Evolutionary conservation across 1,284 basidiomycete genomes (phyloP), one percentile per base, ranked within the genome.

Genomic region (Papiliotrema laurentii): DNA sequence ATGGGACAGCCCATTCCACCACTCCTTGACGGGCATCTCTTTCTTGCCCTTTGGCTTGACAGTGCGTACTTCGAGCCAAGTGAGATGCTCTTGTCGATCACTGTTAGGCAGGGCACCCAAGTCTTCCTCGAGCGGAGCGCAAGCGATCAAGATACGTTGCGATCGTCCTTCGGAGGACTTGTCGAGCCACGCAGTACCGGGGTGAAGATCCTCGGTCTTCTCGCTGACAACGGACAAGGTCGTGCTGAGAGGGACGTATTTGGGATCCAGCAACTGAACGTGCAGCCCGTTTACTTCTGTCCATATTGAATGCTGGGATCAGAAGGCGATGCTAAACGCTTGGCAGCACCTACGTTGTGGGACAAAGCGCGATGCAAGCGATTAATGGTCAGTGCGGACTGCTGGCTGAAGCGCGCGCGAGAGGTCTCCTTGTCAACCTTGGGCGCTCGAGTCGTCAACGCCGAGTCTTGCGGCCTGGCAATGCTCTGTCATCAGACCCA

Each of bases 281-380:
- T 46, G 39, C 3, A 38, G 37, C n/a, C 46, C 55, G 16, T 41
- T 21, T 5, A 59, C 24, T 9, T 53, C 49, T 0, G 69, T 69
- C 72, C 70, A 73, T 0, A 74, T 51, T 3, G 69, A 67, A 38
- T 64, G 50, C 69, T 72, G 31, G 18, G 4, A 41, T 34, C 7
- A 38, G 27, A 16, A 4, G 2, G 25, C 30, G 16, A 11, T 25
- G 16, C n/a, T 31, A n/a, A 22, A 14, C 4, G 31, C 2, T 27
- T 7, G 16, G 4, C n/a, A 21, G 36, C 6, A 59, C 71, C 30
- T 51, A 85, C 84, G 69, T 89, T 86, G 60, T 90, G 86, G 11
- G 78, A 78, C 36, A 91, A 80, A 0, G 81, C 89, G n/a, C 83
- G 77, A 61, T 85, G 78, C 6, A 81, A 74, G 30, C 80, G 73